A percentile compares a stretch with the other conserved stretches of the same genome.
Evolutionary conservation across 345 rosid genomes (phyloP).

Genomic region (Carallia brachiata): DNA sequence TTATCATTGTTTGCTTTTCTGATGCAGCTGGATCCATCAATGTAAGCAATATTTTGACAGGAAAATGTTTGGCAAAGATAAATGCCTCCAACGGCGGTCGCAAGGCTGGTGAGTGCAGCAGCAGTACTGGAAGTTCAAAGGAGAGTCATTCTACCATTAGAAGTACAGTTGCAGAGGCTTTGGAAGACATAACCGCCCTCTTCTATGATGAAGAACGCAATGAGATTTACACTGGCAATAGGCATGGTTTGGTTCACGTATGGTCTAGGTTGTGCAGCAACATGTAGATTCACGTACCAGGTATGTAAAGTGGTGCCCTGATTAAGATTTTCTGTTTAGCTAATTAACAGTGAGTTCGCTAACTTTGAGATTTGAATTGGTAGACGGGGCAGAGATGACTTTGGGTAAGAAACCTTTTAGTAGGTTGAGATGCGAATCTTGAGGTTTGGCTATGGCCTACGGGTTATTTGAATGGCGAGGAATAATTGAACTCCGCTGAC

Average conservation of each 20-base stretch:
- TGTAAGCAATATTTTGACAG: slow-evolving; percentile 87
- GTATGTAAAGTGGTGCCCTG: slow-evolving; percentile 2
- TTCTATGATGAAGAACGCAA: slow-evolving; percentile 92
- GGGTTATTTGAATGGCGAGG: no score
- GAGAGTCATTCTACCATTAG: slow-evolving; percentile 28
- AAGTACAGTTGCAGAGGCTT: slow-evolving; percentile 70
- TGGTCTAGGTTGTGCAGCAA: slow-evolving; percentile 48
- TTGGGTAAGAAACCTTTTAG: no score
- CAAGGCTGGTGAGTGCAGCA: slow-evolving; percentile 42
- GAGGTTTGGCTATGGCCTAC: no score
- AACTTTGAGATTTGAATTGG: no score
- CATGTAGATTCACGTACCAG: slow-evolving; percentile 10
- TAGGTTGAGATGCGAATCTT: no score
- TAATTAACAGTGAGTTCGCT: background rate
- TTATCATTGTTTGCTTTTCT: slow-evolving; percentile 14
- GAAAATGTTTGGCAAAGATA: slow-evolving; percentile 92
- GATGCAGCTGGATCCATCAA: slow-evolving; percentile 86
- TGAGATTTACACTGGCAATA: slow-evolving; percentile 88
- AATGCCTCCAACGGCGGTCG: slow-evolving; percentile 55
- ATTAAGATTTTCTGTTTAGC: background rate
- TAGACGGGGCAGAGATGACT: no score
- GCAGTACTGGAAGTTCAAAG: slow-evolving; percentile 38
- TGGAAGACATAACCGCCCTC: slow-evolving; percentile 88
- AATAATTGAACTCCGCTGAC: no score
- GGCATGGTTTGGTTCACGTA: slow-evolving; percentile 77